Conservation (phyloP, 1,139 yeast species). For the Yamadazyma atmosphaerica region DNA sequence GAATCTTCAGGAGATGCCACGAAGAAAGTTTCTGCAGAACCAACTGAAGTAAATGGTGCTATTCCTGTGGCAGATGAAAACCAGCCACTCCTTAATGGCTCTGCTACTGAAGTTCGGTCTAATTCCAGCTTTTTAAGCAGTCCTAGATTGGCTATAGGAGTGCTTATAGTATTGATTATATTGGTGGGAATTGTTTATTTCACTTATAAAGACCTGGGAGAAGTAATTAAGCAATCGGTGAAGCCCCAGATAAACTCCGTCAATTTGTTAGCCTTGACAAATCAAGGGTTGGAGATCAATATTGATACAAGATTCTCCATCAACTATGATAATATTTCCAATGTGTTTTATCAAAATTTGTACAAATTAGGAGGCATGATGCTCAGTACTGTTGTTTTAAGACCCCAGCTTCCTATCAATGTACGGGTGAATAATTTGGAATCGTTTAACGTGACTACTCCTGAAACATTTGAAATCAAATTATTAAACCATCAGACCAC, state of each 20-base stretch:
- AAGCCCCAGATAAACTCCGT: conserved; percentile 19
- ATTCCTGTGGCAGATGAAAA: conserved; percentile 12
- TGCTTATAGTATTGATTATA: conserved; percentile 17
- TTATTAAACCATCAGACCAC: conserved; percentile 12
- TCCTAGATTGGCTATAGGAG: conserved; percentile 15
- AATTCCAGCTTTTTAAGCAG: conserved; percentile 14
- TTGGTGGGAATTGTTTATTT: conserved; percentile 18
- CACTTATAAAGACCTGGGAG: conserved; percentile 19
- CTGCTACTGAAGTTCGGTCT: conserved; percentile 4
- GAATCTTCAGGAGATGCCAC: not conserved
- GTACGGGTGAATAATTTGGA: conserved; percentile 14
- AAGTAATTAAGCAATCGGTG: conserved; percentile 20
- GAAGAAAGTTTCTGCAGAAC: too few relatives aligned
- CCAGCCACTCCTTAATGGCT: conserved; percentile 11
- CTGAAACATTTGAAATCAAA: conserved; percentile 9
- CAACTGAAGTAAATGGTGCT: conserved; percentile 5
- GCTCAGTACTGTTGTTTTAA: conserved; percentile 10
- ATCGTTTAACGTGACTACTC: conserved; percentile 14
- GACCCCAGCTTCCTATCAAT: conserved; percentile 13
- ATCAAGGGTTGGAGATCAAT: conserved; percentile 24
- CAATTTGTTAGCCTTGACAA: conserved; percentile 22
- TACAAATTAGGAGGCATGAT: conserved; percentile 17
- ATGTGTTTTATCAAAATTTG: conserved; percentile 19
- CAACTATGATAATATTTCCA: conserved; percentile 26
- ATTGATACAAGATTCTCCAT: conserved; percentile 25